Percentiles rank a stretch among this genome's conserved stretches.
Evolutionary conservation across 2,329 filamentous ascomycete genomes (phyloP).

Genomic region (Nigrograna mackinnonii): DNA sequence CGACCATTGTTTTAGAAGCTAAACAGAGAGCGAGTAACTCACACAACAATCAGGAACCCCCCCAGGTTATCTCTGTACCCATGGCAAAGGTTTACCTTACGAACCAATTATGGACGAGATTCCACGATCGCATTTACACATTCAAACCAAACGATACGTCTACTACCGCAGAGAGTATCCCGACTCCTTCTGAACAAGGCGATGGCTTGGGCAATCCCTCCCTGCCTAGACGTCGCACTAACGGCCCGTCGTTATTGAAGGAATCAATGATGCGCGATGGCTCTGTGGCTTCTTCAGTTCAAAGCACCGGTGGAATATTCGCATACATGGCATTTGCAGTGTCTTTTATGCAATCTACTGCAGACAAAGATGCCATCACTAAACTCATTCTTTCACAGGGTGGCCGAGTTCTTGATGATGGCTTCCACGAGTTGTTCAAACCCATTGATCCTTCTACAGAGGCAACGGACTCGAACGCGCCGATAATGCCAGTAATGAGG

Average conservation of each 20-base stretch:
- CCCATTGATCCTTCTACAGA: slow-evolving; percentile 31
- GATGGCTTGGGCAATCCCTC: slow-evolving; percentile 47
- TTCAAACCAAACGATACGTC: slow-evolving; percentile 22
- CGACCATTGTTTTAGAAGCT: slow-evolving; percentile 43
- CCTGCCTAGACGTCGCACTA: slow-evolving; percentile 46
- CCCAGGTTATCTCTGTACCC: slow-evolving; percentile 39
- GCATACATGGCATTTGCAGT: slow-evolving; percentile 85
- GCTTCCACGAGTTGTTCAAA: slow-evolving; percentile 82
- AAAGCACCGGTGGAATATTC: slow-evolving; percentile 52
- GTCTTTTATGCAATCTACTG: slow-evolving; percentile 63
- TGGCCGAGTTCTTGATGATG: slow-evolving; percentile 70
- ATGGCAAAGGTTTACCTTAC: slow-evolving; percentile 50
- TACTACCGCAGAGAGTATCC: slow-evolving; percentile 15
- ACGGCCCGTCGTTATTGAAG: slow-evolving; percentile 28
- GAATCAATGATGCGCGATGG: slow-evolving; percentile 26
- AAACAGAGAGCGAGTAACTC: slow-evolving; percentile 42
- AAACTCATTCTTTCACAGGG: slow-evolving; percentile 71
- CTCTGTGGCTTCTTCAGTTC: slow-evolving; percentile 29
- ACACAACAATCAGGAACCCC: slow-evolving; percentile 16
- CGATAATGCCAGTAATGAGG: slow-evolving; percentile 58
- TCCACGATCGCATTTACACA: slow-evolving; percentile 43
- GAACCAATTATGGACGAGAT: slow-evolving; percentile 45
- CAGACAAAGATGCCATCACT: slow-evolving; percentile 59
- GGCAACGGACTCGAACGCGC: slow-evolving; percentile 11
- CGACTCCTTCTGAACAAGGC: slow-evolving; percentile 20